Conservation (phyloP, 768 basidiomycete genomes). For the Boletus vinaceobasis region DNA sequence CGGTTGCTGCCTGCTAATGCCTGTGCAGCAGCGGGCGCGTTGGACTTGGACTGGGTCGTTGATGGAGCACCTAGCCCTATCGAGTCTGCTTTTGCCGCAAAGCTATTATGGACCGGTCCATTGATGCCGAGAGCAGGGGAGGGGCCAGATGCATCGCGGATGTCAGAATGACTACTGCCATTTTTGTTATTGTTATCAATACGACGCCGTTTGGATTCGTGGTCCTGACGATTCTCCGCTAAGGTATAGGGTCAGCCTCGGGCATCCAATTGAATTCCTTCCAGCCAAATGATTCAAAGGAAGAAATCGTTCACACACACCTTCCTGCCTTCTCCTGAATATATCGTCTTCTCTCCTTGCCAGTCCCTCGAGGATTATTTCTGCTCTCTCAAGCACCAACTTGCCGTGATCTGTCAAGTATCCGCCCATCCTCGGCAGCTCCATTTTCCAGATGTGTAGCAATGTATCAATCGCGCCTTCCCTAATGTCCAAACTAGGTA, state of each 20-base stretch:
- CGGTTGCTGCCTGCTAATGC: constrained; percentile 84
- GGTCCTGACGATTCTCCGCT: constrained; percentile 95
- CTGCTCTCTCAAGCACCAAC: constrained; percentile 79
- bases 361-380: constrained; percentile 93
- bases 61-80: constrained; percentile 68
- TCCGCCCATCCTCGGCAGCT: constrained; percentile 94
- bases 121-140: constrained; percentile 29
- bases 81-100: constrained; percentile 74
- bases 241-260: constrained; percentile 11
- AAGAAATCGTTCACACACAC: constrained; percentile 47
- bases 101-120: constrained; percentile 48
- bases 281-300: constrained; percentile 1
- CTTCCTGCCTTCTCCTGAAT: constrained; percentile 87
- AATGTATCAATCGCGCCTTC: constrained; percentile 99
- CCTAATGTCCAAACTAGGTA: constrained; percentile 96
- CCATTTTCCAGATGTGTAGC: constrained; percentile 92
- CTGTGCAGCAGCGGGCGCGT: constrained; percentile 59
- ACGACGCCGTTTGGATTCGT: constrained; percentile 85
- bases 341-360: constrained; percentile 96
- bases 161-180: constrained; percentile 42
- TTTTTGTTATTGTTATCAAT: constrained; percentile 41
- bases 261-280: constrained; percentile 4
- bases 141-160: constrained; percentile 28
- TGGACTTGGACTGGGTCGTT: constrained; percentile 54
- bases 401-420: constrained; percentile 93